These are phyloP conservation scores for Raddia distichophylla DNA, from an alignment of 176 grass and related monocot species.

Conservation along the genomic window DNA sequence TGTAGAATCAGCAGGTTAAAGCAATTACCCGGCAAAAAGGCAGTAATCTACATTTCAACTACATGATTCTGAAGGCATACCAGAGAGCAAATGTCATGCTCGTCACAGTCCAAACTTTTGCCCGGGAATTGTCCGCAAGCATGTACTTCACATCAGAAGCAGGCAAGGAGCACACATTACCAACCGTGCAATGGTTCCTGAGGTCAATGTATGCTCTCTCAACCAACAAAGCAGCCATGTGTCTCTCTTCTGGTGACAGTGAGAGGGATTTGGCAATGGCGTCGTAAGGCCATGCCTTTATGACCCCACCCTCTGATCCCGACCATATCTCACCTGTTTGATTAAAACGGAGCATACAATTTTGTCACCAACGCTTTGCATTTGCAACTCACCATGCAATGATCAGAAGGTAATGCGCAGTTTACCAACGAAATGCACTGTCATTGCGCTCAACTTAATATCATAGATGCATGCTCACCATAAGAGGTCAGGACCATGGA, in stretches of 20 bases:
- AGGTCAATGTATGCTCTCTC: slow-evolving; percentile 92
- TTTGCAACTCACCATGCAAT: slow-evolving; percentile 21
- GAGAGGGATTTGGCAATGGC: slow-evolving; percentile 87
- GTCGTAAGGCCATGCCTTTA: slow-evolving; percentile 93
- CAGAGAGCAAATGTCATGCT: slow-evolving; percentile 89
- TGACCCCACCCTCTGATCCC: slow-evolving; percentile 79
- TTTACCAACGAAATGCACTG: slow-evolving; percentile 28
- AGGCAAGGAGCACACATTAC: slow-evolving; percentile 77
- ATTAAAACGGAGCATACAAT: slow-evolving; percentile 28
- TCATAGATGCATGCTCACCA: slow-evolving; percentile 52
- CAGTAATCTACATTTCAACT: neutral
- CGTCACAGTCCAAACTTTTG: slow-evolving; percentile 79
- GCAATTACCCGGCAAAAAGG: neutral
- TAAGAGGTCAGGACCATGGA: slow-evolving; percentile 83
- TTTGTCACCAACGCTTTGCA: slow-evolving; percentile 11
- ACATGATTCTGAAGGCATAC: slow-evolving; percentile 51
- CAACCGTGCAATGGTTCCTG: slow-evolving; percentile 79
- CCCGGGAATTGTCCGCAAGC: slow-evolving; percentile 65
- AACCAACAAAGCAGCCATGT: slow-evolving; percentile 82
- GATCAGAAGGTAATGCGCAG: neutral
- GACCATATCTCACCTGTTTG: slow-evolving; percentile 92
- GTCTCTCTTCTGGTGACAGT: slow-evolving; percentile 75
- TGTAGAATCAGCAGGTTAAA: slow-evolving; percentile 33
- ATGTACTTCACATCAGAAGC: slow-evolving; percentile 81
- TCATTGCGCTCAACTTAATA: neutral